Conservation (phyloP, 495 filamentous ascomycete species). For the Tetracladium marchalianum region DNA sequence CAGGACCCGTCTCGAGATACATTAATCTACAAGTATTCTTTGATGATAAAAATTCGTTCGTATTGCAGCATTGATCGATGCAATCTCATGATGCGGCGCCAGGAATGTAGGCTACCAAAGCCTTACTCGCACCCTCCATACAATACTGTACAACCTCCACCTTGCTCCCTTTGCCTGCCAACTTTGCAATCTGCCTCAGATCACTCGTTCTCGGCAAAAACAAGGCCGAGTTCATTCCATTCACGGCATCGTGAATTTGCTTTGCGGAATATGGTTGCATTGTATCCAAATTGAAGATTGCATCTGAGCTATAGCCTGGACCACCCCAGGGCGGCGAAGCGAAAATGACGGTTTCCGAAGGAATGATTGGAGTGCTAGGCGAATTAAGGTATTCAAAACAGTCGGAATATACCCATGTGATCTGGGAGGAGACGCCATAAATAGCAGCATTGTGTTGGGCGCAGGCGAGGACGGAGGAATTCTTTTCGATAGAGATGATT, state of each 20-base stretch:
- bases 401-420: constrained; percentile 78
- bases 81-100: constrained; percentile 2
- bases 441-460: constrained; percentile 87
- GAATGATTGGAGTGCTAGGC: constrained; percentile 6
- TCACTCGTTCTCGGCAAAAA: constrained; percentile 88
- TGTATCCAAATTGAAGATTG: constrained; percentile 71
- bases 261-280: constrained; percentile 81
- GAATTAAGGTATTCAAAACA: constrained; percentile 48
- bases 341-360: constrained; percentile 49
- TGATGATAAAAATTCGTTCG: too few species aligned
- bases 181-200: constrained; percentile 65
- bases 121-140: constrained; percentile 82
- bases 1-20: too few species aligned
- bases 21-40: too few species aligned
- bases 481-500: constrained; percentile 81
- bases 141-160: constrained; percentile 83
- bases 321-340: constrained; percentile 95
- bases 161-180: constrained; percentile 38
- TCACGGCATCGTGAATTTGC: constrained; percentile 50
- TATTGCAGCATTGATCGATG: too few species aligned
- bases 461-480: constrained; percentile 66
- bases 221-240: constrained; percentile 45
- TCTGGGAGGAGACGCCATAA: constrained; percentile 71
- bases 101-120: constrained; percentile 43
- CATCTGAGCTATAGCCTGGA: constrained; percentile 63